Conservation (phyloP, 495 filamentous ascomycete genomes). For the Penicillium cosmopolitanum region DNA sequence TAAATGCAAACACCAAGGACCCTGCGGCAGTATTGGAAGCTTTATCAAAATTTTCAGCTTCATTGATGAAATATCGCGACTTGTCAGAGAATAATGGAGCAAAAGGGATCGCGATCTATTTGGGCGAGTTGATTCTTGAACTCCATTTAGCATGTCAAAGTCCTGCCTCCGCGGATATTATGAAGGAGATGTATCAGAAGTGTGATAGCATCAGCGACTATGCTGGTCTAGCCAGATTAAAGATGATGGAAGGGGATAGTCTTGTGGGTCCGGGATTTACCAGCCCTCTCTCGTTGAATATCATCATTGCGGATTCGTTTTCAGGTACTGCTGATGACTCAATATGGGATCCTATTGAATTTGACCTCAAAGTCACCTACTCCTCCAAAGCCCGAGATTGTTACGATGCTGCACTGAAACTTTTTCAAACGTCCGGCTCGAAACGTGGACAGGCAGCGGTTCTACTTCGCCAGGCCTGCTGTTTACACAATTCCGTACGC, state of each 20-base stretch:
- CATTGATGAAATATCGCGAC: constrained; percentile 16
- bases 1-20: neutral
- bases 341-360: constrained; percentile 30
- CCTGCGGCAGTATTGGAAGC: neutral
- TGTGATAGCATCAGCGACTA: constrained; percentile 21
- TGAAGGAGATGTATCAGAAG: constrained; percentile 16
- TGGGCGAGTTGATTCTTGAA: constrained; percentile 22
- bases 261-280: constrained; percentile 27
- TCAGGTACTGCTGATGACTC: constrained; percentile 10
- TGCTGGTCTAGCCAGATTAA: constrained; percentile 27
- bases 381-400: constrained; percentile 5
- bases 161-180: constrained; percentile 6
- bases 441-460: constrained; percentile 25
- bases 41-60: neutral
- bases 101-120: constrained; percentile 14
- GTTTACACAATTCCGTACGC: constrained; percentile 21
- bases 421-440: constrained; percentile 19
- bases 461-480: constrained; percentile 30
- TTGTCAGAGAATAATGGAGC: constrained; percentile 16
- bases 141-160: constrained; percentile 22
- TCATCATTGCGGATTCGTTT: constrained; percentile 17
- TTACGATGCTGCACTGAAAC: constrained; percentile 18
- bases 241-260: constrained; percentile 28
- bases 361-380: constrained; percentile 19
- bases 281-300: constrained; percentile 27